Evolutionary conservation across 2,329 filamentous ascomycete genomes (phyloP).

Genomic region (Allantophomopsis lycopodina): DNA sequence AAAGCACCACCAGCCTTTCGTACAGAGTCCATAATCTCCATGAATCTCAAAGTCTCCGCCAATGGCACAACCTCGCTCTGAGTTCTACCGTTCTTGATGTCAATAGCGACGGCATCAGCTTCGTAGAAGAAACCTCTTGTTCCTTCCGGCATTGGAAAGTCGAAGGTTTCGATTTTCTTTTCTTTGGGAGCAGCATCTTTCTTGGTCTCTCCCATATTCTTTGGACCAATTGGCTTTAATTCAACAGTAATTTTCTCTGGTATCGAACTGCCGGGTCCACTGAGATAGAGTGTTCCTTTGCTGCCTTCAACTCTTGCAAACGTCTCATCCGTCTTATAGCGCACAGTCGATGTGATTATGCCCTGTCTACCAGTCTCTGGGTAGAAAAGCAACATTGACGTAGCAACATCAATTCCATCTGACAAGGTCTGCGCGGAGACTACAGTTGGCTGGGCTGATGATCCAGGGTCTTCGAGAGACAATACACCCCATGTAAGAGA

Average conservation of each 20-base stretch:
- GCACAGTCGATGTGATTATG: conserved; percentile 30
- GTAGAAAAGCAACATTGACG: conserved; percentile 45
- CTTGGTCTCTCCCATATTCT: conserved; percentile 8
- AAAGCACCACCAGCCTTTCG: conserved; percentile 41
- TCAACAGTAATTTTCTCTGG: conserved; percentile 25
- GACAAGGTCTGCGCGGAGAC: conserved; percentile 35
- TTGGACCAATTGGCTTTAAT: conserved; percentile 21
- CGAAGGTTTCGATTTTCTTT: conserved; percentile 18
- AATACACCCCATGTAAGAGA: conserved; percentile 51
- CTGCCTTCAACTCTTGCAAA: conserved; percentile 41
- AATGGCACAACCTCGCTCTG: conserved; percentile 40
- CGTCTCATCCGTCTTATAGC: neutral
- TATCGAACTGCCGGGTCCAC: conserved; percentile 38
- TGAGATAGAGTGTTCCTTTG: conserved; percentile 48
- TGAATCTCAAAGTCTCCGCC: conserved; percentile 48
- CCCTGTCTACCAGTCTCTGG: conserved; percentile 35
- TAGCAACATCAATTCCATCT: conserved; percentile 45
- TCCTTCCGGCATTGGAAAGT: conserved; percentile 13
- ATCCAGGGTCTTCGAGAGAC: conserved; percentile 21
- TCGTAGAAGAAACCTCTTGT: conserved; percentile 55
- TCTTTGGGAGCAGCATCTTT: conserved; percentile 1
- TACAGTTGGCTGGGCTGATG: conserved; percentile 34
- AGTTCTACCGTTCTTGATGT: conserved; percentile 41
- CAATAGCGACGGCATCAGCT: conserved; percentile 48
- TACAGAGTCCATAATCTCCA: conserved; percentile 56